Percentiles rank a stretch among this genome's conserved stretches.
Evolutionary conservation across 352 stramenopile species (phyloP).

Genomic region (Phytophthora meadii): DNA sequence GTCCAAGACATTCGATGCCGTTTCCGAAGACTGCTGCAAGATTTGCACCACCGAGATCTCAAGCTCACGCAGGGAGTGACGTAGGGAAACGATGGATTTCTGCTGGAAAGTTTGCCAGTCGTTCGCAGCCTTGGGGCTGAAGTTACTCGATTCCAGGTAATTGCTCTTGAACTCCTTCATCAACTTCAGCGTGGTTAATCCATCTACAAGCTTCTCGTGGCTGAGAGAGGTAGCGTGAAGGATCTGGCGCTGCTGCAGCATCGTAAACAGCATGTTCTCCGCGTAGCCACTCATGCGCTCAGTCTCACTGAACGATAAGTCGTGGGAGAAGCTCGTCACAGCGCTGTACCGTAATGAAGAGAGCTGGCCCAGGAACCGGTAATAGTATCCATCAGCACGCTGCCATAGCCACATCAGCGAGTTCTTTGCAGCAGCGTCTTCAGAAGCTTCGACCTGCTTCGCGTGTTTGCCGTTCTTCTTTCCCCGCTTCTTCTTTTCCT

Average conservation of each 20-base stretch:
- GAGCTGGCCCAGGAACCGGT: conserved; percentile 86
- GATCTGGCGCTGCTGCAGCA: conserved; percentile 89
- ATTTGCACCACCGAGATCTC: conserved; percentile 69
- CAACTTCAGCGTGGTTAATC: conserved; percentile 56
- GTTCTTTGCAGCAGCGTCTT: conserved; percentile 49
- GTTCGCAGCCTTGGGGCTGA: conserved; percentile 39
- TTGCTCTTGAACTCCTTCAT: conserved; percentile 53
- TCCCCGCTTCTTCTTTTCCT: conserved; percentile 39
- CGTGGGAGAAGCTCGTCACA: conserved; percentile 83
- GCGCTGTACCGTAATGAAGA: conserved; percentile 80
- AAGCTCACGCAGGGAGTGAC: conserved; percentile 67
- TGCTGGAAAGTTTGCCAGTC: conserved; percentile 71
- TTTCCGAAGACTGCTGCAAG: conserved; percentile 37
- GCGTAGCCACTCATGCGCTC: conserved; percentile 90
- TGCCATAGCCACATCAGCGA: conserved; percentile 85
- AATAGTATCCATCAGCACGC: conserved; percentile 90
- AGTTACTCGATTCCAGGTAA: conserved; percentile 25
- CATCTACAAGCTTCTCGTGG: conserved; percentile 73
- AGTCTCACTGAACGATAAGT: conserved; percentile 84
- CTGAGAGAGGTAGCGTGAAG: conserved; percentile 72
- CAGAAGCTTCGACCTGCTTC: conserved; percentile 5
- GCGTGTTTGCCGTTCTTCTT: conserved; percentile 33
- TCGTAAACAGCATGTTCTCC: conserved; percentile 90
- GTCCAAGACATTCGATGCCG: conserved; percentile 21
- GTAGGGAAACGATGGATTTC: conserved; percentile 47